Conservation (phyloP, 495 filamentous ascomycete species). For the Venustampulla echinocandica region DNA sequence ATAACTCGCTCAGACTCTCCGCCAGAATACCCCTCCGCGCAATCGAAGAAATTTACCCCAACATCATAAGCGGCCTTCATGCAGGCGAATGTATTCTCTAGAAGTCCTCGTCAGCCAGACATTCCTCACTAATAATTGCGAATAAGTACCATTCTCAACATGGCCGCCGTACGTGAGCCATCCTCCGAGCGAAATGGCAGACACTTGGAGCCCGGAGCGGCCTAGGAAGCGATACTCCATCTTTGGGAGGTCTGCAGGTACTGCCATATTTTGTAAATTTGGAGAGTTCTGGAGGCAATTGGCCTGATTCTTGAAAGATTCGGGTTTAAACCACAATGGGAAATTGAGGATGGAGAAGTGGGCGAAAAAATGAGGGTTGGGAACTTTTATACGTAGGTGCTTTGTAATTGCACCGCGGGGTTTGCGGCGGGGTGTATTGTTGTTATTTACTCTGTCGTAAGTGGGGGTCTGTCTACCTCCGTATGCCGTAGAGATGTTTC, state of each 20-base stretch:
- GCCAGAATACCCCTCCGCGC: constrained; percentile 52
- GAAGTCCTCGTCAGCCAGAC: background rate
- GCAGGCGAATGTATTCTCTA: constrained; percentile 56
- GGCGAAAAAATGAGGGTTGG: too few relatives aligned
- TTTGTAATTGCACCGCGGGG: too few relatives aligned
- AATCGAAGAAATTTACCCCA: constrained; percentile 70
- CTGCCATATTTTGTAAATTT: constrained; percentile 26
- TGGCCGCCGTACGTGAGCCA: constrained; percentile 76
- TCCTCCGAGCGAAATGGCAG: constrained; percentile 62
- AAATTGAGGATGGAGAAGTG: too few relatives aligned
- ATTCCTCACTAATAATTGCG: background rate
- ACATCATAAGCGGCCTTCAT: constrained; percentile 69
- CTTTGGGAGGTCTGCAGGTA: constrained; percentile 39
- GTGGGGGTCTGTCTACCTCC: too few relatives aligned
- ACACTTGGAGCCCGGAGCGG: constrained; percentile 66
- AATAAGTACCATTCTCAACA: constrained; percentile 51
- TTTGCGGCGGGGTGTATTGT: too few relatives aligned
- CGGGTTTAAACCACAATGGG: too few relatives aligned
- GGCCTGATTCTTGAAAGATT: background rate
- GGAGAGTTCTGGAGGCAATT: background rate
- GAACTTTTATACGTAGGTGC: too few relatives aligned
- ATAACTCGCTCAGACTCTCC: constrained; percentile 68
- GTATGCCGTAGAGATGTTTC: too few relatives aligned
- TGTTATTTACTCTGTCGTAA: too few relatives aligned
- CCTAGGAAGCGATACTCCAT: constrained; percentile 74